Conservation (phyloP, 1,284 basidiomycete species). For the Gymnopus androsaceus region DNA sequence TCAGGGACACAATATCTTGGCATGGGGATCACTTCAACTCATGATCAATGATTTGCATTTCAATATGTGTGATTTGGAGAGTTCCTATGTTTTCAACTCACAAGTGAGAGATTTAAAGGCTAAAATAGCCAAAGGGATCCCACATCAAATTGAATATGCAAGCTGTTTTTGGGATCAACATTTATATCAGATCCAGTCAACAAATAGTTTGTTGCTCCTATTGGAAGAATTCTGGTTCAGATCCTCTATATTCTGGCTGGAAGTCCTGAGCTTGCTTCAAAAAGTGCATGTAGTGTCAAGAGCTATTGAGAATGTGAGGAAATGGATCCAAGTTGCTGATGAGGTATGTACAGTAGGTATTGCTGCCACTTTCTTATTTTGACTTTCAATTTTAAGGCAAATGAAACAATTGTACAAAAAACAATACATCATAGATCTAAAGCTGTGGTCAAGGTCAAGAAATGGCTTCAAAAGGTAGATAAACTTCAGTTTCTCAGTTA, state of each 20-base stretch:
- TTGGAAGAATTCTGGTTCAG: not conserved
- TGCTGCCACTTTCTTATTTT: not conserved
- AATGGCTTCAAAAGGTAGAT: too few relatives aligned
- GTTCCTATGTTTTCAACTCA: not conserved
- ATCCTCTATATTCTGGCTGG: not conserved
- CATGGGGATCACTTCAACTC: not conserved
- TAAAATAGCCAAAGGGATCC: not conserved
- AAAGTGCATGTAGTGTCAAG: not conserved
- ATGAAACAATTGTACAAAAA: not conserved
- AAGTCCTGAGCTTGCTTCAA: not conserved
- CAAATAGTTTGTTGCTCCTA: not conserved
- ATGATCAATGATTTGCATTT: not conserved
- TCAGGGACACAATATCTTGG: not conserved
- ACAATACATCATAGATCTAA: too few relatives aligned
- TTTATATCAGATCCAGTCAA: not conserved
- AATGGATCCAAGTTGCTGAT: not conserved
- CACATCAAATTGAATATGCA: not conserved
- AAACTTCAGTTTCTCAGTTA: too few relatives aligned
- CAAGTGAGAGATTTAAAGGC: not conserved
- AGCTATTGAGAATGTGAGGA: not conserved
- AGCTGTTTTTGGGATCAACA: not conserved
- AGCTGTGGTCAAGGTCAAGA: too few relatives aligned
- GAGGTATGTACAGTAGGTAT: not conserved
- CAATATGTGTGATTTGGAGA: slow-evolving; percentile 3
- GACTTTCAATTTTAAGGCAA: not conserved